Evolutionary conservation across 495 filamentous ascomycete species (phyloP).

Genomic region (Podospora australis): DNA sequence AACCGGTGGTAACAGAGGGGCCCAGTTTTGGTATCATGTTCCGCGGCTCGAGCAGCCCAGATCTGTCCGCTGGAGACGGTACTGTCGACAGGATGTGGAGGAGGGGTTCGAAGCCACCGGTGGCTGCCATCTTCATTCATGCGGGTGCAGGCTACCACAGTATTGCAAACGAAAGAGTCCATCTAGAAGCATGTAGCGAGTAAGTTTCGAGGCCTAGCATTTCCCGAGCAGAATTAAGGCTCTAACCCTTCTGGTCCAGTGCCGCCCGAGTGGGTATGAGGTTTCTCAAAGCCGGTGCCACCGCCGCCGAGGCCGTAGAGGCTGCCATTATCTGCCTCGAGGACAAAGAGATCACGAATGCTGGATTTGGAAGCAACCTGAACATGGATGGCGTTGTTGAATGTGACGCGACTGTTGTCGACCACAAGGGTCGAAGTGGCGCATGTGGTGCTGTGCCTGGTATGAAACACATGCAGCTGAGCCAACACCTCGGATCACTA

Average conservation of each 20-base stretch:
- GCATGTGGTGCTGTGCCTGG: slow-evolving; percentile 84
- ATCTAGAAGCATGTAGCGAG: slow-evolving; percentile 82
- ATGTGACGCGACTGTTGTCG: slow-evolving; percentile 87
- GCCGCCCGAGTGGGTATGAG: slow-evolving; percentile 74
- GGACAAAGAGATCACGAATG: slow-evolving; percentile 91
- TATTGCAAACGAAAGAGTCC: slow-evolving; percentile 68
- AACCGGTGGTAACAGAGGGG: background rate
- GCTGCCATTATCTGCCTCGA: slow-evolving; percentile 81
- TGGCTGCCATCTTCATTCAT: slow-evolving; percentile 82
- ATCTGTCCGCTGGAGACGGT: slow-evolving; percentile 13
- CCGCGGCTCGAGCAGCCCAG: slow-evolving; percentile 3
- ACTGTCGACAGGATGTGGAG: slow-evolving; percentile 18
- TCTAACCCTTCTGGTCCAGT: slow-evolving; percentile 50
- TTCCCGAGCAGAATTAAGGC: too few relatives aligned
- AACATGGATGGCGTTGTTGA: slow-evolving; percentile 84
- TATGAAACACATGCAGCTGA: slow-evolving; percentile 40
- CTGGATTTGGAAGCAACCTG: slow-evolving; percentile 94
- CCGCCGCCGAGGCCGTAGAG: slow-evolving; percentile 87
- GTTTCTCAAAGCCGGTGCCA: slow-evolving; percentile 67
- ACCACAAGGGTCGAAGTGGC: slow-evolving; percentile 84
- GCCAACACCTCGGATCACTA: too few relatives aligned
- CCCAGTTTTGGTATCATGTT: background rate
- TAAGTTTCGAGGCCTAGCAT: slow-evolving; percentile 54
- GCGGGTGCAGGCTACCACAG: slow-evolving; percentile 96
- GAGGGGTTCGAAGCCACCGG: slow-evolving; percentile 16